Evolutionary conservation across 2,329 filamentous ascomycete genomes (phyloP).

Genomic region (Akanthomyces dipterigenus): DNA sequence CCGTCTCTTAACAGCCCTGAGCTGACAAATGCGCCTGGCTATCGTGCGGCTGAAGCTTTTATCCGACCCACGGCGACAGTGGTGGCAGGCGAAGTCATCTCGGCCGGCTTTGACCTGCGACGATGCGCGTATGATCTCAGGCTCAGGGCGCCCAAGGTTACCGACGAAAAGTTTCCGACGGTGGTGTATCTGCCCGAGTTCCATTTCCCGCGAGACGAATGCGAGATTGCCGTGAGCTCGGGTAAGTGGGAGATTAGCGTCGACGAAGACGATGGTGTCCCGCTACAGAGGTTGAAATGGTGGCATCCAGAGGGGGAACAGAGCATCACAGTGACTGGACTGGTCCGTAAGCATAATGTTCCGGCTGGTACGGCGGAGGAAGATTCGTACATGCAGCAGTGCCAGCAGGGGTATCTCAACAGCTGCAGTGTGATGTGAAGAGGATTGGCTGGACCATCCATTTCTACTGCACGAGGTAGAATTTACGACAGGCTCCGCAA

Average conservation of each 20-base stretch:
- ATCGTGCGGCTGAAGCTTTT: slow-evolving; percentile 87
- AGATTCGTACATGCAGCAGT: slow-evolving; percentile 70
- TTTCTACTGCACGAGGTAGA: neutral
- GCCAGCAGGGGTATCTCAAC: slow-evolving; percentile 41
- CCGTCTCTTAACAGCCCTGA: slow-evolving; percentile 47
- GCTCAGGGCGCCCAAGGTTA: slow-evolving; percentile 54
- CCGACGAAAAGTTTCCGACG: slow-evolving; percentile 61
- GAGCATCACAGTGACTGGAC: slow-evolving; percentile 66
- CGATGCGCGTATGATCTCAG: slow-evolving; percentile 71
- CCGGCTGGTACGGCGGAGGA: slow-evolving; percentile 59
- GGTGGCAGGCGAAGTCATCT: slow-evolving; percentile 63
- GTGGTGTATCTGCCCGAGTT: slow-evolving; percentile 83
- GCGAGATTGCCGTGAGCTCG: slow-evolving; percentile 66
- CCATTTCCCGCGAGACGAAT: slow-evolving; percentile 75
- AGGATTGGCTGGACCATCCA: slow-evolving; percentile 1
- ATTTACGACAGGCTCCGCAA: neutral
- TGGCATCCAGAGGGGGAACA: slow-evolving; percentile 89
- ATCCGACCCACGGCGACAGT: slow-evolving; percentile 76
- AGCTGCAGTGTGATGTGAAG: slow-evolving; percentile 48
- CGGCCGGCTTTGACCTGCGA: slow-evolving; percentile 75
- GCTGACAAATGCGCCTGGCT: slow-evolving; percentile 61
- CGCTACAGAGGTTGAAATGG: slow-evolving; percentile 77
- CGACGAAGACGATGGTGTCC: slow-evolving; percentile 61
- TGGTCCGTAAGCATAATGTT: slow-evolving; percentile 57
- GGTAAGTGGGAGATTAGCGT: slow-evolving; percentile 85